phyloP scores from a whole-genome alignment of 2,329 filamentous ascomycete species.

The Trichoderma sp. region DNA sequence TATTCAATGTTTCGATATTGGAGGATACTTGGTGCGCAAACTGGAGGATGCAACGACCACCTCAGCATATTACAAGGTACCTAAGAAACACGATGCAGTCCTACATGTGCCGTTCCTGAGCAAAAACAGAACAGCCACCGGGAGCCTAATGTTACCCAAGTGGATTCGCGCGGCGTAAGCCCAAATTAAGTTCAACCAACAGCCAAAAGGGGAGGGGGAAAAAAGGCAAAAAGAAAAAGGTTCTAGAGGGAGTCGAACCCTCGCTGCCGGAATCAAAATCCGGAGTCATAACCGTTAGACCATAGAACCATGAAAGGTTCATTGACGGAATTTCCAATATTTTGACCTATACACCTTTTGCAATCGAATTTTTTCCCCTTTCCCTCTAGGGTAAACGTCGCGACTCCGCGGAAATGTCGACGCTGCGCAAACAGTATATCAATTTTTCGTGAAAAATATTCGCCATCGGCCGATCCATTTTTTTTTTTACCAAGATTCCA shows the following conservation, averaged over 20 bases:
- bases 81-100: not conserved
- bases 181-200: not conserved
- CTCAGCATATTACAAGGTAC: not conserved
- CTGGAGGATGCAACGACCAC: not conserved
- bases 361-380: not conserved
- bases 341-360: not conserved
- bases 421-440: not conserved
- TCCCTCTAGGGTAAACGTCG: not conserved
- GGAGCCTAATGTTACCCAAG: not conserved
- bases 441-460: not conserved
- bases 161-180: not conserved
- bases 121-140: not conserved
- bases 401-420: not conserved
- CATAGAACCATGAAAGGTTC: conserved; percentile 16
- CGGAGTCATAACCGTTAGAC: conserved; percentile 24
- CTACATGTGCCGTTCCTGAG: not conserved
- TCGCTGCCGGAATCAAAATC: conserved; percentile 24
- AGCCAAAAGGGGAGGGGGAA: not conserved
- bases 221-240: conserved; percentile 10
- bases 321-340: not conserved
- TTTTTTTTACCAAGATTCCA: not conserved
- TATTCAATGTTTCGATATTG: not conserved
- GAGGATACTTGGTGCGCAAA: not conserved
- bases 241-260: conserved; percentile 22
- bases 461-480: not conserved